These are phyloP conservation scores for Volutella citrinella DNA, from an alignment of 2,329 filamentous ascomycete genomes.

Conservation along the genomic window DNA sequence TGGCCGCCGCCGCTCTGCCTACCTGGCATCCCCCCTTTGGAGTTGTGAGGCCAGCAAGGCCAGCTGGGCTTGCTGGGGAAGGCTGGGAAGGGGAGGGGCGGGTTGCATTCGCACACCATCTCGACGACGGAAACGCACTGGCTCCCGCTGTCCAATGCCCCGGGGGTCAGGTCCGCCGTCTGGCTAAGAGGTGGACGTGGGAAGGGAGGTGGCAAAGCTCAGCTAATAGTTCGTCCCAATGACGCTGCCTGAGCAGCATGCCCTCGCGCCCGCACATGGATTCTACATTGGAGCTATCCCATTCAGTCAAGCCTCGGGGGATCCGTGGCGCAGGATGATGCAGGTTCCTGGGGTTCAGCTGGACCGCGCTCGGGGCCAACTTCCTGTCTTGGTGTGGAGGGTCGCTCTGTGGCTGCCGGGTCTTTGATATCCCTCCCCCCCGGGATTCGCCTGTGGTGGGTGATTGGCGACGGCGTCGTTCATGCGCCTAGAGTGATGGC, in stretches of 20 bases:
- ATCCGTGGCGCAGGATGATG: constrained; percentile 9
- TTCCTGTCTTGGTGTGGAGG: constrained; percentile 10
- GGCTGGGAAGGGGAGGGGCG: too few species aligned
- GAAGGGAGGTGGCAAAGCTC: constrained; percentile 4
- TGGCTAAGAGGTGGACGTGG: constrained; percentile 7
- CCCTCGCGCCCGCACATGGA: too few species aligned
- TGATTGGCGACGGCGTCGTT: constrained; percentile 8
- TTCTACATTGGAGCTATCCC: too few species aligned
- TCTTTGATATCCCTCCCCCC: constrained; percentile 1
- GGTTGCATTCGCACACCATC: constrained; percentile 5
- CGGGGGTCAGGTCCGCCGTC: too few species aligned
- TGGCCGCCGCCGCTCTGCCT: too few species aligned
- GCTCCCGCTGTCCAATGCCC: constrained; percentile 8
- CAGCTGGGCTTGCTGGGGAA: too few species aligned
- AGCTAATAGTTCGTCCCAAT: too few species aligned
- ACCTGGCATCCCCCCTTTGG: too few species aligned
- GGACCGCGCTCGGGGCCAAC: constrained; percentile 5
- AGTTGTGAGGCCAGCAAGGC: too few species aligned
- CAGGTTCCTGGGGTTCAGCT: constrained; percentile 15
- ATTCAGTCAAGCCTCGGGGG: constrained; percentile 1
- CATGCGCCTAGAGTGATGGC: constrained; percentile 13
- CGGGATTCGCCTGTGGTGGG: constrained; percentile 6
- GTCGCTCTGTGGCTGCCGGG: too few species aligned
- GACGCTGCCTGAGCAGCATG: too few species aligned
- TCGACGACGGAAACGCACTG: constrained; percentile 10